Evolutionary conservation across 2,329 filamentous ascomycete genomes (phyloP).

Genomic region (Blastomyces parvus): DNA sequence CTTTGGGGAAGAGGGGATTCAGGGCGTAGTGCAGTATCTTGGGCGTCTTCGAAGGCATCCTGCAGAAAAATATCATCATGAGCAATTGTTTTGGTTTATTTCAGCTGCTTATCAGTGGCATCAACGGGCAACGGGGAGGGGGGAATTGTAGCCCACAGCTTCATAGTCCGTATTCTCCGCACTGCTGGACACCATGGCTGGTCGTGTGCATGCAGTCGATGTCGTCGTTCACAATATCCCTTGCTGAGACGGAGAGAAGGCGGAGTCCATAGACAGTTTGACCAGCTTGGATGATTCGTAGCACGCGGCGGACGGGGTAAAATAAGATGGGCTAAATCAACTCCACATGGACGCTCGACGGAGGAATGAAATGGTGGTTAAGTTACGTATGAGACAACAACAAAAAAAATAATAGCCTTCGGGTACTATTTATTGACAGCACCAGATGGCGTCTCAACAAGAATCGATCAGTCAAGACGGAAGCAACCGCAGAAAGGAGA

Average conservation of each 20-base stretch:
- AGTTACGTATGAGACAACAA: too few species aligned
- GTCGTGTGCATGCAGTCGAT: conserved; percentile 9
- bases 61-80: conserved; percentile 27
- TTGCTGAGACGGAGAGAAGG: conserved; percentile 3
- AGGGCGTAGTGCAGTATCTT: conserved; percentile 42
- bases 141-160: conserved; percentile 25
- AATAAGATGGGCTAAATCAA: background rate
- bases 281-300: background rate
- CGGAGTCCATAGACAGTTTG: background rate
- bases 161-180: conserved; percentile 34
- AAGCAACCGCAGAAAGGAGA: background rate
- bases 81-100: background rate
- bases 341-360: background rate
- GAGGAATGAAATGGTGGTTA: background rate
- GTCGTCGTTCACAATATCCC: background rate
- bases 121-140: too few species aligned
- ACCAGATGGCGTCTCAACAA: background rate
- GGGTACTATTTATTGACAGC: too few species aligned
- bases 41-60: conserved; percentile 78
- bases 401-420: too few species aligned
- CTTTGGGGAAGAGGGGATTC: conserved; percentile 23
- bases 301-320: background rate
- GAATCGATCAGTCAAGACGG: background rate
- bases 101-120: conserved; percentile 1
- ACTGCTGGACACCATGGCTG: conserved; percentile 30